Percentiles rank a stretch among this genome's conserved stretches.
Evolutionary conservation across 805 yeast species (phyloP).

Genomic region (Suhomyces xylopsoci): DNA sequence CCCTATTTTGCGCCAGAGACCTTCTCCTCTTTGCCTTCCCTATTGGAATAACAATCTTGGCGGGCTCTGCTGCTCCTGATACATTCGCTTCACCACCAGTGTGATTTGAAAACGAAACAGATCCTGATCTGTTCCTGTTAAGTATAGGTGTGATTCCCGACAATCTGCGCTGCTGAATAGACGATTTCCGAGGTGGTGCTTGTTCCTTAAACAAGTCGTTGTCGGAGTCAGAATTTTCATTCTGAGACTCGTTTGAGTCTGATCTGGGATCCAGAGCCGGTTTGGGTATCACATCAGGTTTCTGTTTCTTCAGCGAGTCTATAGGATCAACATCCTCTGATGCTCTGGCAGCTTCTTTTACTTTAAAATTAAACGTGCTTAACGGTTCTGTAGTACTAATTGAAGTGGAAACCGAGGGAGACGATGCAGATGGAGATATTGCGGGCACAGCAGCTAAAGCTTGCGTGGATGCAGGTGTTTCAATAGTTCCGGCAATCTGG

Average conservation of each 20-base stretch:
- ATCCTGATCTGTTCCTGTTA: slow-evolving; percentile 26
- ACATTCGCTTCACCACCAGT: slow-evolving; percentile 9
- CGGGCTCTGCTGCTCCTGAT: slow-evolving; percentile 20
- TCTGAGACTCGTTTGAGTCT: not conserved
- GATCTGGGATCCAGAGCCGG: not conserved
- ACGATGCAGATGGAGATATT: not conserved
- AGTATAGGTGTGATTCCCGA: slow-evolving; percentile 31
- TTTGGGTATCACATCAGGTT: not conserved
- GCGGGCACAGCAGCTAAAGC: not conserved
- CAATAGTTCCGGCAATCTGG: not conserved
- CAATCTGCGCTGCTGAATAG: slow-evolving; percentile 32
- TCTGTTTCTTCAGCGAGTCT: slow-evolving; percentile 8
- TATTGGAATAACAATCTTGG: slow-evolving; percentile 38
- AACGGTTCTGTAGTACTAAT: not conserved
- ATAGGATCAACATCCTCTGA: slow-evolving; percentile 26
- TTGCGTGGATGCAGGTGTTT: slow-evolving; percentile 12
- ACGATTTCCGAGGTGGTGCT: slow-evolving; percentile 28
- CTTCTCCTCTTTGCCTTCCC: slow-evolving; percentile 29
- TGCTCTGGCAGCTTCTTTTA: slow-evolving; percentile 1
- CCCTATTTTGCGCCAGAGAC: slow-evolving; percentile 16
- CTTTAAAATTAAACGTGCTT: slow-evolving; percentile 5
- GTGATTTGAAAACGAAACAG: slow-evolving; percentile 23
- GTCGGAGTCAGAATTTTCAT: slow-evolving; percentile 16
- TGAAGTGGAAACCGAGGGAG: not conserved
- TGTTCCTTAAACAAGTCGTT: slow-evolving; percentile 30